Base-by-base conservation (phyloP, 208 protist genomes). In the Trypanosoma theileri region DNA sequence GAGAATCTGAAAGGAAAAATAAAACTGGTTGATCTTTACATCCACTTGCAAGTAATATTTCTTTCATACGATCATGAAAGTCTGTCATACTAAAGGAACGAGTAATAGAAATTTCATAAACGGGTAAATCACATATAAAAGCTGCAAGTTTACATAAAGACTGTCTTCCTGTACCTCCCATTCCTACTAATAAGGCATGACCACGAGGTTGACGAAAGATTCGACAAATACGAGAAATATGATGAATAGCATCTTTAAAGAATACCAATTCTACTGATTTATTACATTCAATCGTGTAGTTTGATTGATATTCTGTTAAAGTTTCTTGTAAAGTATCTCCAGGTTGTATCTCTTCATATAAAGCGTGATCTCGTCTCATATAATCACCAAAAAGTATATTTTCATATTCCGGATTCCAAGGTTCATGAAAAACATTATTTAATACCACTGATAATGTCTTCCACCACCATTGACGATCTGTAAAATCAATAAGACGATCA, bases 131-230 rank as follows among this genome's bases (percentile, higher is more conserved):
- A 71, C 85, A 92, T 26, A 99, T 97, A 71, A 92, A 98, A 19
- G 93, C 87, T 50, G 96, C 94, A 7, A 99, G 77, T 65, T 95
- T 91, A 59, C 96, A 98, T 24, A 99, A 86, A 28, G 93, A 98
- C 66, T 98, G 97, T 46, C 98, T 92, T 51, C 98, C 98, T 1
- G 89, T 98, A 40, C 98, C 98, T 51, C 97, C 97, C 79, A 99
- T 98, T 55, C 98, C 98, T 12, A 98, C 94, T 1, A 99, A 90
- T 54, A 99, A 81, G 4, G 95, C 93, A 73, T 99, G 94, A 57
- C 98, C 97, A 28, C 97, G 88, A 19, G 97, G 97, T 82, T 99
- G 98, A 31, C 97, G 93, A 7, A 99, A 74, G 19, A 99, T 92
- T 45, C 98, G 92, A 59, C 87, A 96, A 44, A 99, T 98, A 50